phyloP scores from a whole-genome alignment of 1,284 basidiomycete species.

The Ceratobasidium sp. region DNA sequence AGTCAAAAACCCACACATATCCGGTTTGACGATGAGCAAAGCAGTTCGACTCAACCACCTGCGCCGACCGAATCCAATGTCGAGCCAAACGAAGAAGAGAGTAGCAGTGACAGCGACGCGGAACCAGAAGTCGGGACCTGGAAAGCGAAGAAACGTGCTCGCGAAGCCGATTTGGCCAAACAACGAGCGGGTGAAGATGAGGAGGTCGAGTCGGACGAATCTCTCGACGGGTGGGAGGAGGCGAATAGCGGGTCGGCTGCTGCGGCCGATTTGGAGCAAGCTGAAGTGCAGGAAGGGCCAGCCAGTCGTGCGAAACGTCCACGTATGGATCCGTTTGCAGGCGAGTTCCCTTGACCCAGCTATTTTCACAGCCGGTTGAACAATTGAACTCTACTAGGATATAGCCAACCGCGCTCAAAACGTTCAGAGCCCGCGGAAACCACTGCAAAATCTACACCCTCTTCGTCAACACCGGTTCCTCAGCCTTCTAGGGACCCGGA shows the following conservation, averaged over 20 bases:
- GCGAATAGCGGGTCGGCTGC: conserved; percentile 53
- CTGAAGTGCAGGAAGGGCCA: conserved; percentile 35
- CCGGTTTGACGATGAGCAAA: conserved; percentile 51
- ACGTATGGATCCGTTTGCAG: conserved; percentile 74
- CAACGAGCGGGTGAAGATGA: conserved; percentile 59
- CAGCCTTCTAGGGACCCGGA: background rate
- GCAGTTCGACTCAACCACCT: conserved; percentile 33
- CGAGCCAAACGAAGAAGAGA: conserved; percentile 63
- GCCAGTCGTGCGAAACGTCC: conserved; percentile 53
- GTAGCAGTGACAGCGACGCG: conserved; percentile 68
- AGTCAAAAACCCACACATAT: conserved; percentile 52
- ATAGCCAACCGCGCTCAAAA: background rate
- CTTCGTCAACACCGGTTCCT: conserved; percentile 11
- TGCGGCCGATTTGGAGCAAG: conserved; percentile 50
- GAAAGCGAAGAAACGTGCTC: conserved; percentile 64
- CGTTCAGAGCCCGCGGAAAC: background rate
- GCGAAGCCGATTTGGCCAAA: conserved; percentile 61
- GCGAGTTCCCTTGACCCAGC: conserved; percentile 57
- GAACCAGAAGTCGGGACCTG: conserved; percentile 62
- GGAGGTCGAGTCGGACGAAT: conserved; percentile 55
- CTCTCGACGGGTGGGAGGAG: conserved; percentile 56
- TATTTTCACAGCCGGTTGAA: background rate
- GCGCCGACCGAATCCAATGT: conserved; percentile 55
- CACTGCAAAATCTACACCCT: background rate
- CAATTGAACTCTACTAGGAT: background rate